Evolutionary conservation across 768 basidiomycete genomes (phyloP), one percentile per base, ranked within the genome.

Genomic region (Tricholoma flavovirens): DNA sequence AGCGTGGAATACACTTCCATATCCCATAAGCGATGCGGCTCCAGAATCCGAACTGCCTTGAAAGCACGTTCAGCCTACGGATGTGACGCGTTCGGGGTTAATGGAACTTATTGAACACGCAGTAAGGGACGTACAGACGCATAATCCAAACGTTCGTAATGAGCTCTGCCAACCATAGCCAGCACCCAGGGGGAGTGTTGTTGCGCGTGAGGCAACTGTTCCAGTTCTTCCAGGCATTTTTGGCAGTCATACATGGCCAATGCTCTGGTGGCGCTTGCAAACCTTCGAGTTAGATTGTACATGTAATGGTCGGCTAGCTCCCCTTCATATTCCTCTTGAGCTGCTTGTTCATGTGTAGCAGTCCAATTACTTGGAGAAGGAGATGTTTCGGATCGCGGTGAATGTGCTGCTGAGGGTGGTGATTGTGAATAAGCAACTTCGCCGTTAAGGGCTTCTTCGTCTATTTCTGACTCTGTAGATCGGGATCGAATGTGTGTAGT

Each of bases 1-100:
- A 96, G 80, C 24, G 97, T 97, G 46, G 95, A 97, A 72, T 93
- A 97, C 40, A 94, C 83, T 72, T 98, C 95, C 91, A 97, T 94
- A 69, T 93, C 90, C 77, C 83, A 83, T 56, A 95, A 69, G 21
- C 91, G 84, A 76, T 92, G 89, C n/a, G 95, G 95, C 60, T 98
- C 89, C 58, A 90, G 74, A n/a, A 75, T 75, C 42, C 94, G 82
- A 51, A 92, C 83, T 15, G 84, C 81, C 61, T 83, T 82, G 77
- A 95, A 98, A 19, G 90, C 90, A 64, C 92, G 84, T 67, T 93
- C 90, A 36, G 96, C 91, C 95, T 97, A 64, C 35, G 58, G 59
- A 58, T 51, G 22, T 46, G 59, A 62, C 65, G 64, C 64, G 33
- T 59, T 67, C 57, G 66, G 60, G 58, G 64, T 70, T 63, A 67